Base-by-base conservation (phyloP, 306 rosid genomes). In the Myrica gale region DNA sequence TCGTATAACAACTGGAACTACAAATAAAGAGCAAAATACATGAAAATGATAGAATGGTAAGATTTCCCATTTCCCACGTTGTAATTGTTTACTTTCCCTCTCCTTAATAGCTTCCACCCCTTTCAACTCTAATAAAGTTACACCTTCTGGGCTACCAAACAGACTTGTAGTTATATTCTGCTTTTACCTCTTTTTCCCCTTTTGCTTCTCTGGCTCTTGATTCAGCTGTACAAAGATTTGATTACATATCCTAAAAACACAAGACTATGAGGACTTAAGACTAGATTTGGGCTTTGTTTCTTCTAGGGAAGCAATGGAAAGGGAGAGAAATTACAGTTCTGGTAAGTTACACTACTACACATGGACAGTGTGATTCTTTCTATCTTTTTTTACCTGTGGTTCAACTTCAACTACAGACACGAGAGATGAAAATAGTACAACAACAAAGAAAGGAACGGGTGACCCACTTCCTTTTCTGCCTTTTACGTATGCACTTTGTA, bases 401-500 rank as follows among this genome's bases (percentile, higher is more conserved):
- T 87, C 94, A 78, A 82, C 88, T 80, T 82, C 77, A 81, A 78
- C 96, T 84, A 84, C 84, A 87, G 82, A 89, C 71, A 79, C 82
- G 65, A 77, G 81, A 73, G 76, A 79, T 32, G 78, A 88, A 82
- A 85, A 87, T 83, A 76, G 88, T 86, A 85, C 89, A 85, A 82
- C 54, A 83, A 85, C 55, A 76, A 76, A 55, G 80, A 82, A 84
- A 78, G 80, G 70, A 77, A 76, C 23, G 83, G 83, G 65, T 82
- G 91, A 76, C 96, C 97, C 92, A 81, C 88, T 87, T 87, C 90
- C 91, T 83, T 74, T 69, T 74, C 81, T 83, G 83, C 89, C 86
- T 87, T 85, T 87, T 78, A 88, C 77, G 88, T 89, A 89, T 89
- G 97, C 93, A 87, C 68, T 91, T 84, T 93, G 91, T 90, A 87